Evolutionary conservation across 1,284 basidiomycete species (phyloP).

Genomic region (Ganoderma boninense): DNA sequence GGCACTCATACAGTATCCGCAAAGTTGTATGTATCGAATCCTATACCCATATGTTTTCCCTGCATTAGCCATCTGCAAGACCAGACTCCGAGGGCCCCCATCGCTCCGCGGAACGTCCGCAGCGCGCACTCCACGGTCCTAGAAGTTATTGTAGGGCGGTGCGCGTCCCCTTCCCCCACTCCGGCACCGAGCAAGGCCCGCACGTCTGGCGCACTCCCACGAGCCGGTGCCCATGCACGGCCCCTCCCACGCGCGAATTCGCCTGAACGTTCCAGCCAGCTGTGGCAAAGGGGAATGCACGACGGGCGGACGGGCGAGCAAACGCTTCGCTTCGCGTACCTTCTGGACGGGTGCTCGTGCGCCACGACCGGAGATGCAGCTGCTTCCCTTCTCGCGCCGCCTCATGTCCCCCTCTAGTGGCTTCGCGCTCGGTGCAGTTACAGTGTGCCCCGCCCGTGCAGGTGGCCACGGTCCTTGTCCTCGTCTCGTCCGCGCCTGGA

Average conservation of each 20-base stretch:
- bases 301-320: background rate
- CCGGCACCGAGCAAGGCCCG: slow-evolving; percentile 6
- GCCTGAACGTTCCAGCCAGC: slow-evolving; percentile 4
- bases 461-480: background rate
- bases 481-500: background rate
- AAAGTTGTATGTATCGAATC: slow-evolving; percentile 24
- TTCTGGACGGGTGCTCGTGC: slow-evolving; percentile 14
- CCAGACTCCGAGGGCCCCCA: slow-evolving; percentile 7
- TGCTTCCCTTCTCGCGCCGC: slow-evolving; percentile 6
- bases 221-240: slow-evolving; percentile 20
- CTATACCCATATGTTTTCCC: slow-evolving; percentile 24
- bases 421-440: background rate
- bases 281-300: background rate
- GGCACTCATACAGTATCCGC: slow-evolving; percentile 21
- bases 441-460: background rate
- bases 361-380: slow-evolving; percentile 11
- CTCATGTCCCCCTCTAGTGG: background rate
- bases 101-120: slow-evolving; percentile 22
- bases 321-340: background rate
- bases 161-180: no score
- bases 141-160: background rate
- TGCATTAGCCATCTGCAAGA: slow-evolving; percentile 7
- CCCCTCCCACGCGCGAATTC: slow-evolving; percentile 8
- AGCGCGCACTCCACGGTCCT: background rate
- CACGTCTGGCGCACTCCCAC: slow-evolving; percentile 2